Base-by-base conservation (phyloP, 768 basidiomycete genomes). In the Lactarius vividus region DNA sequence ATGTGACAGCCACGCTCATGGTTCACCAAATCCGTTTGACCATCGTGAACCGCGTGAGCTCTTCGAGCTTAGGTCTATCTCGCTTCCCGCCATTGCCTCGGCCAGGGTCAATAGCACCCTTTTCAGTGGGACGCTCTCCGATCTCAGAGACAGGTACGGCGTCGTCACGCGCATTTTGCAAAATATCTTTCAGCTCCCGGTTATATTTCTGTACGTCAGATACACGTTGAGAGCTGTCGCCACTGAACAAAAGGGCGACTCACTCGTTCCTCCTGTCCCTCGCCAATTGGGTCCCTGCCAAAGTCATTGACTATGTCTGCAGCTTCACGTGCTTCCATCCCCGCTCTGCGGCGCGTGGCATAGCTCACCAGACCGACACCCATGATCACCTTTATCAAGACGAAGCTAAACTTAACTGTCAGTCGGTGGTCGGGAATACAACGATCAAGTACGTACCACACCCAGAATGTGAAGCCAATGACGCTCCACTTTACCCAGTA, bases 21-120 rank as follows among this genome's bases (percentile, higher is more conserved):
- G 37, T 28, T 75, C 69, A 88, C 85, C 85, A 96, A 54, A 96
- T 96, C 60, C 92, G 82, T 74, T 96, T 96, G 55, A 96, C 90
- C 95, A 98, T 98, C 23, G 94, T 96, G 80, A 91, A 98, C 62
- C 95, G 77, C 39, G 93, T 96, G 57, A 98, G 82, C 73, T 96
- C 93, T 74, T 97, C 94, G 58, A 98, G 76, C 65, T 85, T 85
- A 63, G 92, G 82, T 55, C 87, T 80, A 63, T 84, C 87, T 72
- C 81, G 85, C 63, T 72, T 69, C 18, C 69, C 71, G 35, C 60
- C 71, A 53, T 67, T 37, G 62, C 68, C 33, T 60, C 66, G 55
- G 29, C 42, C 42, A 9, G 44, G 16, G 39, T 54, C 60, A 39
- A 53, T 26, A 55, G 64, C 70, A 42, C 66, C 69, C 33, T 65